Conservation (phyloP, 495 filamentous ascomycete species). For the Lasiosphaeria ovina region DNA sequence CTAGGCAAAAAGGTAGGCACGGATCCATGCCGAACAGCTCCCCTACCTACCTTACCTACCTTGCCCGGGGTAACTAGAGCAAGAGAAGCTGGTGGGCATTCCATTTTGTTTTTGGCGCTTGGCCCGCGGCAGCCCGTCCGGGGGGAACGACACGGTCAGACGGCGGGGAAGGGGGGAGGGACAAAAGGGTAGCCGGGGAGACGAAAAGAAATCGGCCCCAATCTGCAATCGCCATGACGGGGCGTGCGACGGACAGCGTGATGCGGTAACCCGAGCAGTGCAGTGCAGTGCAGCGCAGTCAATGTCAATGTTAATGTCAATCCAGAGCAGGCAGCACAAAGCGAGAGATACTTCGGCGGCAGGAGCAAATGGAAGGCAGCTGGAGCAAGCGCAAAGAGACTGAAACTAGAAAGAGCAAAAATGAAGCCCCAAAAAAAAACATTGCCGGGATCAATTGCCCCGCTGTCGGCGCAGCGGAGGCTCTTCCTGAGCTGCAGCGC, state of each 20-base stretch:
- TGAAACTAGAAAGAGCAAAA: not conserved
- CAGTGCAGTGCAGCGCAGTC: not conserved
- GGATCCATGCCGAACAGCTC: too few species aligned
- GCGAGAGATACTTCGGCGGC: too few species aligned
- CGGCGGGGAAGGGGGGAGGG: not conserved
- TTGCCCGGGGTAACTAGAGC: too few species aligned
- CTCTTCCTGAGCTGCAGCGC: not conserved
- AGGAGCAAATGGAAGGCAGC: too few species aligned
- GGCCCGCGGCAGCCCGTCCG: conserved; percentile 10
- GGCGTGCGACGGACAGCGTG: conserved; percentile 18
- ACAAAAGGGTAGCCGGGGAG: not conserved
- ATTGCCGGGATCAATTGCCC: not conserved
- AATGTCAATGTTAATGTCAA: not conserved
- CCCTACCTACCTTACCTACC: too few species aligned
- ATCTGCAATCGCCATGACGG: conserved; percentile 22
- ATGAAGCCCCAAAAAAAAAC: not conserved
- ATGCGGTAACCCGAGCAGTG: not conserved
- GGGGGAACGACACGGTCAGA: not conserved
- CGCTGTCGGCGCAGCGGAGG: not conserved
- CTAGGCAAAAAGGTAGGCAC: not conserved
- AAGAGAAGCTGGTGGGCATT: not conserved
- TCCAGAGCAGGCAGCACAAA: too few species aligned
- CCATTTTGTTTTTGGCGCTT: conserved; percentile 7
- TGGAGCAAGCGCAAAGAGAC: too few species aligned
- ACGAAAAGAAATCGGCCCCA: conserved; percentile 1